Evolutionary conservation across 495 filamentous ascomycete species (phyloP).

Genomic region (Penicillium crystallinum): DNA sequence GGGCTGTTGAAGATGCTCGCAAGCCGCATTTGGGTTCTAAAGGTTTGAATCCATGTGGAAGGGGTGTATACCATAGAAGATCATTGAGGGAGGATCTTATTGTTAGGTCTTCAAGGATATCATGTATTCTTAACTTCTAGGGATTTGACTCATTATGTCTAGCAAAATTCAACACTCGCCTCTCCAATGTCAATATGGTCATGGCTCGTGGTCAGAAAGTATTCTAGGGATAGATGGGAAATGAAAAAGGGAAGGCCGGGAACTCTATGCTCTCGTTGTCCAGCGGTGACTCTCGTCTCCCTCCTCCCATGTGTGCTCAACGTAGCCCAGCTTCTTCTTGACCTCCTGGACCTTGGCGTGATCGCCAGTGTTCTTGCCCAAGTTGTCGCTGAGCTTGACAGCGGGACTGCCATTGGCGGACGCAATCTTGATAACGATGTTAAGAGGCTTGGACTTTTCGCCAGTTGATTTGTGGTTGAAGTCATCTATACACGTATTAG

Average conservation of each 20-base stretch:
- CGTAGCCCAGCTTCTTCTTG: conserved; percentile 78
- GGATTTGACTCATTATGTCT: background rate
- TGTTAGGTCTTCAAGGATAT: background rate
- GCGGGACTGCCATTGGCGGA: conserved; percentile 77
- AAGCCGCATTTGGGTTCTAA: background rate
- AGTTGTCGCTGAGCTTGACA: conserved; percentile 94
- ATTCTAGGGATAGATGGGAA: background rate
- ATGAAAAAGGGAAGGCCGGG: background rate
- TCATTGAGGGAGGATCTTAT: background rate
- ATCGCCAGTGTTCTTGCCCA: conserved; percentile 94
- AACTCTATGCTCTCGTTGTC: conserved; percentile 40
- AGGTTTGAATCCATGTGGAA: background rate
- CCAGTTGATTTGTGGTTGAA: conserved; percentile 61
- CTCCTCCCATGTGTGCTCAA: conserved; percentile 74
- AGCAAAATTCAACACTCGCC: background rate
- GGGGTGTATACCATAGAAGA: background rate
- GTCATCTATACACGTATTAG: conserved; percentile 53
- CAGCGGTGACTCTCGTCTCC: conserved; percentile 83
- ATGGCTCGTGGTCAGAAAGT: background rate
- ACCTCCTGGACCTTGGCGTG: conserved; percentile 70
- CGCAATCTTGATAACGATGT: conserved; percentile 95
- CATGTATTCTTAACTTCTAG: conserved; percentile 6
- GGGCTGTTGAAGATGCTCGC: background rate
- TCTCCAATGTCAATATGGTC: background rate
- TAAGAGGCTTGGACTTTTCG: conserved; percentile 85